Percentiles rank a stretch among this genome's conserved stretches.
Conservation (phyloP, 2,329 filamentous ascomycete species). For the Aschersonia sp. region DNA sequence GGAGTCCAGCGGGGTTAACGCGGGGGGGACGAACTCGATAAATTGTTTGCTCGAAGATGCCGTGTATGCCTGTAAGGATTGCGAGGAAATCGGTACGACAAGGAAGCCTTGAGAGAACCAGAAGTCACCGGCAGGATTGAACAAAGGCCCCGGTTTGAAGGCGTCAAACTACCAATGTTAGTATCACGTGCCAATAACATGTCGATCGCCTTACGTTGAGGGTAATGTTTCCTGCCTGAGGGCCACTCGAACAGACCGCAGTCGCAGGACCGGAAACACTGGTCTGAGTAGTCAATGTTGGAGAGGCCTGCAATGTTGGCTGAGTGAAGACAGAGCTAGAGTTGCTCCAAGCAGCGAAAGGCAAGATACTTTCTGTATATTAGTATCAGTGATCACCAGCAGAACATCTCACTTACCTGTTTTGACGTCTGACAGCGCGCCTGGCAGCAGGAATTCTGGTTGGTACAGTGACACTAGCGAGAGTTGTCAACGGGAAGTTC, state of each 20-base stretch:
- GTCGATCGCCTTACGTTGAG: slow-evolving; percentile 17
- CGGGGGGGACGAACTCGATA: slow-evolving; percentile 23
- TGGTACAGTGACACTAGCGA: slow-evolving; percentile 17
- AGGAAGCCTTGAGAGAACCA: slow-evolving; percentile 28
- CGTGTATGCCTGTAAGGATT: slow-evolving; percentile 17
- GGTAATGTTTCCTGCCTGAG: slow-evolving; percentile 21
- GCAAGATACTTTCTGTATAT: slow-evolving; percentile 6
- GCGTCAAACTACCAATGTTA: slow-evolving; percentile 21
- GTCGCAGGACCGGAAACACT: slow-evolving; percentile 6
- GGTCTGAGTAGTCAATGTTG: not conserved
- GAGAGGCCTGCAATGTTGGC: not conserved
- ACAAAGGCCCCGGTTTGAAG: slow-evolving; percentile 19
- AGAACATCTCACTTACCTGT: slow-evolving; percentile 9
- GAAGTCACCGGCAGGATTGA: slow-evolving; percentile 23
- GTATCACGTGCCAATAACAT: not conserved
- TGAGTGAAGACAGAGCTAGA: slow-evolving; percentile 10
- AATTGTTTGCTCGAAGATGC: slow-evolving; percentile 25
- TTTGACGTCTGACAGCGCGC: slow-evolving; percentile 14
- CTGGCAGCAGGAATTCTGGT: slow-evolving; percentile 5
- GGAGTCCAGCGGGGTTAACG: slow-evolving; percentile 13
- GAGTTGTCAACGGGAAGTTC: slow-evolving; percentile 22
- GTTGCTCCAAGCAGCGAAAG: slow-evolving; percentile 14
- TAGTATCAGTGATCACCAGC: not conserved
- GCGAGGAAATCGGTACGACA: slow-evolving; percentile 19
- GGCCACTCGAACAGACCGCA: slow-evolving; percentile 13